phyloP scores from a whole-genome alignment of 306 rosid genomes.

The Sechiopsis laciniata region DNA sequence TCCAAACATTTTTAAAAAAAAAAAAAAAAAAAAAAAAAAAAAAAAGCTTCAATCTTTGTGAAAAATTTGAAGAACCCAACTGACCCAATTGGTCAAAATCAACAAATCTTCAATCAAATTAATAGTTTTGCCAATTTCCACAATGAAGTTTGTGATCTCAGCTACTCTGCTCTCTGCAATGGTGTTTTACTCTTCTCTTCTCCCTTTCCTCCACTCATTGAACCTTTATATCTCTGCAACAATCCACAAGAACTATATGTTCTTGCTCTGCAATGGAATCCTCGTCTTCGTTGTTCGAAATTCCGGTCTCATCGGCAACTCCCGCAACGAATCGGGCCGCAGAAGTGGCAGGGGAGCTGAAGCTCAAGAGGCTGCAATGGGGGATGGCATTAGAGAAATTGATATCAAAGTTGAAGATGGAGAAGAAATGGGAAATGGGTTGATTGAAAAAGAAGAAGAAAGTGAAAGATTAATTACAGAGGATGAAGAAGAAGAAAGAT shows the following conservation, averaged over 20 bases:
- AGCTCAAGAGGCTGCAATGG: constrained; percentile 7
- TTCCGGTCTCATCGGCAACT: constrained; percentile 21
- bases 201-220: constrained; percentile 19
- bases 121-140: background rate
- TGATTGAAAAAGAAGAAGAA: background rate
- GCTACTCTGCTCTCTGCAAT: constrained; percentile 32
- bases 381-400: background rate
- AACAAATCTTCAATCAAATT: background rate
- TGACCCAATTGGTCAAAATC: constrained; percentile 4
- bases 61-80: background rate
- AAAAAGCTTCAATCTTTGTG: constrained; percentile 1
- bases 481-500: constrained; percentile 13
- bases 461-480: background rate
- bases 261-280: constrained; percentile 63
- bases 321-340: constrained; percentile 21
- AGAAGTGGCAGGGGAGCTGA: background rate
- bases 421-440: constrained; percentile 18
- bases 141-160: constrained; percentile 36
- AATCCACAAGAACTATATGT: constrained; percentile 45
- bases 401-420: constrained; percentile 1
- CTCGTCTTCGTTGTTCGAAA: constrained; percentile 26
- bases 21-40: background rate
- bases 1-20: no score
- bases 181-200: constrained; percentile 28
- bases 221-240: constrained; percentile 28